A percentile compares a stretch with the other conserved stretches of the same genome.
Conservation (phyloP, 345 rosid genomes). For the Erucastrum elatum region DNA sequence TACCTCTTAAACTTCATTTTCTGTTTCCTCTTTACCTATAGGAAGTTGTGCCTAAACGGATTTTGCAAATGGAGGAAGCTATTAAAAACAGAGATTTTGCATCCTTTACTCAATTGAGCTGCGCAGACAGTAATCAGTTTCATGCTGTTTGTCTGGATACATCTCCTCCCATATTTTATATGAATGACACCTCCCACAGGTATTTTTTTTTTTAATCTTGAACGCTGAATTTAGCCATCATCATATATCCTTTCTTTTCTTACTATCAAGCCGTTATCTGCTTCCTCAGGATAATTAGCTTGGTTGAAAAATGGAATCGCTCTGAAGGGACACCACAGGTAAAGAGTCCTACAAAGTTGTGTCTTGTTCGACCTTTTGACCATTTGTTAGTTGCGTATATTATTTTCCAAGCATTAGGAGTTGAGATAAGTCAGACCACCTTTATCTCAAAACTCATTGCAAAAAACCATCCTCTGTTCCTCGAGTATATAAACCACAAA, state of each 20-base stretch:
- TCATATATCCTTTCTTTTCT: neutral
- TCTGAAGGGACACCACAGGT: conserved; percentile 80
- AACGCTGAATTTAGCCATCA: neutral
- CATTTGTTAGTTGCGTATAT: neutral
- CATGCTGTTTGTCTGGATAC: conserved; percentile 97
- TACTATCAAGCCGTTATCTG: conserved; percentile 9
- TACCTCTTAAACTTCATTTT: neutral
- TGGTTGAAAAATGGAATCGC: conserved; percentile 84
- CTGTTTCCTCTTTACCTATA: conserved; percentile 25
- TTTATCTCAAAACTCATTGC: neutral
- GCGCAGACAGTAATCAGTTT: conserved; percentile 96
- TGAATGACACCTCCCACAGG: conserved; percentile 99
- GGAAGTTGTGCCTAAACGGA: conserved; percentile 91
- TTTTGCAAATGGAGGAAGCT: conserved; percentile 79
- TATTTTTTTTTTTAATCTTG: neutral
- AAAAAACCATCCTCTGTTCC: neutral
- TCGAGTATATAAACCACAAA: neutral
- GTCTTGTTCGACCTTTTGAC: neutral
- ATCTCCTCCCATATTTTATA: conserved; percentile 89
- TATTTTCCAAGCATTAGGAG: neutral
- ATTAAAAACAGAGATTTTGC: conserved; percentile 68
- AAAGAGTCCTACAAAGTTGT: conserved; percentile 2
- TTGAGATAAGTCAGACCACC: neutral
- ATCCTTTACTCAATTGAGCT: conserved; percentile 71
- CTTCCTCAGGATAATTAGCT: conserved; percentile 73